Evolutionary conservation across 176 grass and related monocot genomes (phyloP), one percentile per base, ranked within the genome.

Genomic region (Eleusine coracana): DNA sequence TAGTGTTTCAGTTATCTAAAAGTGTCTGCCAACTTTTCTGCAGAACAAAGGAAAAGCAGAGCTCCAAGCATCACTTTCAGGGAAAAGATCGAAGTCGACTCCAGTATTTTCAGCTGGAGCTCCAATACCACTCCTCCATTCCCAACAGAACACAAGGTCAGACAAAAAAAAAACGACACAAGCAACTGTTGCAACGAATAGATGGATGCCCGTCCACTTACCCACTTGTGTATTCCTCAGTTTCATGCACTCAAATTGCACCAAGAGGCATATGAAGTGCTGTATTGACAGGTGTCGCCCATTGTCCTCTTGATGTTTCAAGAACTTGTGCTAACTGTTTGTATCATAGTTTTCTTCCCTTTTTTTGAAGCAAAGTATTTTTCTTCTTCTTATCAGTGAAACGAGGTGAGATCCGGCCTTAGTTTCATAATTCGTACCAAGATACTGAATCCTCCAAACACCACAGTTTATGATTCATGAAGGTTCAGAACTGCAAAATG

Each of bases 1-100:
- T 70, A 81, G 14, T 62, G 37, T 71, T 81, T 81, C 71, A 81
- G 44, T 46, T 77, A 71, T 51, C 44, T 12, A 77, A 81, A 71
- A 66, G 68, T 66, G 69, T 6, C 66, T 77, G 77, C 15, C 58
- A 64, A 76, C 38, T 76, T 77, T 81, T 75, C 65, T 83, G 46
- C 80, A 66, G 67, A 64, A 49, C 66, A 67, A 72, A 10, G 37
- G 15, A 42, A 71, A 72, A 64, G 67, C 67, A 78, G 61, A 45
- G 74, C 17, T 80, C 61, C 63, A 77, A 85, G 76, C 82, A 85
- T 89, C 77, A 36, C 65, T 85, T 89, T 89, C 77, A 71, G 82
- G 71, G 81, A 44, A 83, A 85, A 65, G 64, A 76, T 36, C 40
- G 42, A 81, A 81, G 82, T 80, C 63, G 23, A 76, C 70, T 85